These are phyloP conservation scores for Solanum appendiculatum DNA, from an alignment of 257 asterid genomes.

Conservation along the genomic window DNA sequence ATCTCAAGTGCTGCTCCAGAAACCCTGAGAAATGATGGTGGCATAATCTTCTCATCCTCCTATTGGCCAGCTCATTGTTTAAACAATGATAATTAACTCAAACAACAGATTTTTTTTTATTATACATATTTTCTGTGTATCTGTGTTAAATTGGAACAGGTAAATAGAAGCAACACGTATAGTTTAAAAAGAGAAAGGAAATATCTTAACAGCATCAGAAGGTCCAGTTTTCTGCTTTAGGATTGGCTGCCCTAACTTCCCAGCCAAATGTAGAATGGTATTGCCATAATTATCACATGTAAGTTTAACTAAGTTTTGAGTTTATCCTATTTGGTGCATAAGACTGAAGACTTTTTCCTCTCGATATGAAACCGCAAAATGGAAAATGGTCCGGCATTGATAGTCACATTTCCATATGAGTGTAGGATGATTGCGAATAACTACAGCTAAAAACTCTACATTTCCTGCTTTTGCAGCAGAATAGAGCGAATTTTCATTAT, in stretches of 20 bases:
- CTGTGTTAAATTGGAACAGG: too few species aligned
- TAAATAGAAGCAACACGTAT: too few species aligned
- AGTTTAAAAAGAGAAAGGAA: too few species aligned
- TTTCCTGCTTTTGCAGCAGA: slow-evolving; percentile 7
- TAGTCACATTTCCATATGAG: slow-evolving; percentile 9
- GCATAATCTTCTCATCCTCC: too few species aligned
- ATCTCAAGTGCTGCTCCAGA: too few species aligned
- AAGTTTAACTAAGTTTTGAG: too few species aligned
- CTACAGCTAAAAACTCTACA: slow-evolving; percentile 5
- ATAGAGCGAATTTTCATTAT: not conserved
- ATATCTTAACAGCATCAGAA: too few species aligned
- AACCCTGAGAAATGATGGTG: too few species aligned
- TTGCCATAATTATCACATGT: not conserved
- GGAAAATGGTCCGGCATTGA: not conserved
- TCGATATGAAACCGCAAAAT: not conserved
- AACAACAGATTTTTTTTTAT: not conserved
- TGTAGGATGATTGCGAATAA: slow-evolving; percentile 4
- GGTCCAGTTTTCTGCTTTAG: too few species aligned
- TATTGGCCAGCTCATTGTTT: too few species aligned
- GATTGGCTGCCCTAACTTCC: not conserved
- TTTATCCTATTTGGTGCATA: not conserved
- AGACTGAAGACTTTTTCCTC: not conserved
- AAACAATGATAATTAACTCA: too few species aligned
- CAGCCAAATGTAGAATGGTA: slow-evolving; percentile 26
- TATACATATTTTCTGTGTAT: too few species aligned